A percentile compares a stretch with the other conserved stretches of the same genome.
Conservation (phyloP, 768 basidiomycete species). For the Boletus eberwhitei region DNA sequence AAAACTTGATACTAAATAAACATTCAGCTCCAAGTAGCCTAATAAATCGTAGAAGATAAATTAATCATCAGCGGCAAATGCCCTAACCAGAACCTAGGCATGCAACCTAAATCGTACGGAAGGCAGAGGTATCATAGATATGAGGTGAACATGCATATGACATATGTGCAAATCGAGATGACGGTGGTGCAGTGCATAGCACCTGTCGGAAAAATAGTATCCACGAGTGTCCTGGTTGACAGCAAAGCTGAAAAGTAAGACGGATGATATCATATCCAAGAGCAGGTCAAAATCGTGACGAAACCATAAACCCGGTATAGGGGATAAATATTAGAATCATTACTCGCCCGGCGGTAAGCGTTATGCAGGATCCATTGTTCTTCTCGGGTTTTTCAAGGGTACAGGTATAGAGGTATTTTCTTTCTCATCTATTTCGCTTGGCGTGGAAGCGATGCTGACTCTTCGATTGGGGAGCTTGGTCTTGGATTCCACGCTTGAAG, state of each 20-base stretch:
- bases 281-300: slow-evolving; percentile 8
- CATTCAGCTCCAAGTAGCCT: not conserved
- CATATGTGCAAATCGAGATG: slow-evolving; percentile 4
- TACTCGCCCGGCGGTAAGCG: not conserved
- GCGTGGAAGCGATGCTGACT: slow-evolving; percentile 34
- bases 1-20: not conserved
- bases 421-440: slow-evolving; percentile 54
- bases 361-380: slow-evolving; percentile 18
- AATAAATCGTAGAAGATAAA: slow-evolving; percentile 13
- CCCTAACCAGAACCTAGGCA: slow-evolving; percentile 16
- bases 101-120: slow-evolving; percentile 20
- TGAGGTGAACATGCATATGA: slow-evolving; percentile 13
- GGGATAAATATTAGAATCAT: slow-evolving; percentile 9
- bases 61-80: not conserved
- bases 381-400: slow-evolving; percentile 15
- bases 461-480: slow-evolving; percentile 33
- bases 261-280: slow-evolving; percentile 10
- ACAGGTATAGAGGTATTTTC: slow-evolving; percentile 46
- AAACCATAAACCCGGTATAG: slow-evolving; percentile 1
- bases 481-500: slow-evolving; percentile 33
- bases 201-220: not conserved
- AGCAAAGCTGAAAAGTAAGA: slow-evolving; percentile 6
- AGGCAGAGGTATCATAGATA: slow-evolving; percentile 15
- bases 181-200: slow-evolving; percentile 2
- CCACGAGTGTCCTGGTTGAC: slow-evolving; percentile 10